Evolutionary conservation across 345 rosid species (phyloP).

Genomic region (Populus pruinosa): DNA sequence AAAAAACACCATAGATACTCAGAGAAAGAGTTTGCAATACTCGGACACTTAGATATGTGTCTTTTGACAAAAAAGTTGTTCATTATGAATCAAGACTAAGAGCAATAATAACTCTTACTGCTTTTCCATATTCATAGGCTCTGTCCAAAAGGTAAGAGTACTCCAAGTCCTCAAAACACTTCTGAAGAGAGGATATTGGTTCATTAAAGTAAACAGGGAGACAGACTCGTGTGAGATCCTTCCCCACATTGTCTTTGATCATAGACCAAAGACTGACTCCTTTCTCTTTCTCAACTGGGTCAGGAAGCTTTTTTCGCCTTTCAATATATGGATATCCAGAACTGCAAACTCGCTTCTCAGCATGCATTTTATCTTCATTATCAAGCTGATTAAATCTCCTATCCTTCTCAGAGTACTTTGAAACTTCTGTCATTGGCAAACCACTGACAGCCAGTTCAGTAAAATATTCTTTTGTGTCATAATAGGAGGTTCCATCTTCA

Average conservation of each 20-base stretch:
- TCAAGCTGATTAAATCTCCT: constrained; percentile 21
- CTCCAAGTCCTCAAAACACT: constrained; percentile 93
- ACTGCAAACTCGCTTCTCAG: constrained; percentile 25
- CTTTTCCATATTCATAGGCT: constrained; percentile 81
- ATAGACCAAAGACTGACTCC: constrained; percentile 98
- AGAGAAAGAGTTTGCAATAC: not conserved
- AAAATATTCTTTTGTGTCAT: constrained; percentile 70
- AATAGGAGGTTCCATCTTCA: constrained; percentile 71
- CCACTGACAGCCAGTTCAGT: constrained; percentile 37
- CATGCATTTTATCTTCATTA: constrained; percentile 40
- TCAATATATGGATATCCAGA: constrained; percentile 41
- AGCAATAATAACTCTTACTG: constrained; percentile 42
- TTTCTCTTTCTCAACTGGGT: constrained; percentile 92
- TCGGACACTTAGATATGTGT: not conserved
- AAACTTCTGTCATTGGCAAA: constrained; percentile 37
- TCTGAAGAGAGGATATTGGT: constrained; percentile 96
- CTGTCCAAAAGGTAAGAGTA: constrained; percentile 85
- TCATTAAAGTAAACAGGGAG: constrained; percentile 97
- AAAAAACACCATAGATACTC: not conserved
- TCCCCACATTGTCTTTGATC: constrained; percentile 98
- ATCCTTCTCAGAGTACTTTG: constrained; percentile 23
- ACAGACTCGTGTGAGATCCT: constrained; percentile 94
- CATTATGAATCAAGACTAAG: not conserved
- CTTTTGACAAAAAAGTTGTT: not conserved
- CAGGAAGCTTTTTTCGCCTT: constrained; percentile 83